Conservation (phyloP, 2,329 filamentous ascomycete genomes). For the Aspergillus sp. region DNA sequence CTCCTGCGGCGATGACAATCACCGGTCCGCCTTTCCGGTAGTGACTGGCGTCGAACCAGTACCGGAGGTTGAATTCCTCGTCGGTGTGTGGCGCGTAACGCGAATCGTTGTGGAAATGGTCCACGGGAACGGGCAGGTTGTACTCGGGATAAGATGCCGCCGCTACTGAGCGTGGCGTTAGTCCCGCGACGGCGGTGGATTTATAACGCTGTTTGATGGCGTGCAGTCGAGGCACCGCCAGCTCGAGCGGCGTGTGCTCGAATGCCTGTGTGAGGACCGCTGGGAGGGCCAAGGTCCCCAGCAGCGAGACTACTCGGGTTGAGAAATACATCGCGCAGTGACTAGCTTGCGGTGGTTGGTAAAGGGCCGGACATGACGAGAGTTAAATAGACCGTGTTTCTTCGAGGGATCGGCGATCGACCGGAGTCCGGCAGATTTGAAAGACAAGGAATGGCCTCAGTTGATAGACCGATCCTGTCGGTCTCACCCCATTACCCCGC, state of each 20-base stretch:
- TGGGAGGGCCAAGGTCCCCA: background rate
- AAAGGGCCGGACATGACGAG: background rate
- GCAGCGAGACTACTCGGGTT: background rate
- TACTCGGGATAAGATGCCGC: slow-evolving; percentile 33
- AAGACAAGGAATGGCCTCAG: no score
- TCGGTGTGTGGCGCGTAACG: slow-evolving; percentile 74
- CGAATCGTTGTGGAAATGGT: slow-evolving; percentile 81
- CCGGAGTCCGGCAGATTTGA: background rate
- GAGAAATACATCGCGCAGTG: background rate
- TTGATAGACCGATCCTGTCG: background rate
- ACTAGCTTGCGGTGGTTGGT: background rate
- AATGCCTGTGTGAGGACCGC: background rate
- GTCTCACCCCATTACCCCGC: background rate
- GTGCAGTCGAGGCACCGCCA: background rate
- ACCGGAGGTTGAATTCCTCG: slow-evolving; percentile 68
- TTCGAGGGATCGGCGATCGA: background rate
- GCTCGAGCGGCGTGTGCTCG: background rate
- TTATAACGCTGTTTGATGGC: background rate
- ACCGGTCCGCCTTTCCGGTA: slow-evolving; percentile 79
- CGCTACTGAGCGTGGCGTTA: background rate
- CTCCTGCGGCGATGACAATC: slow-evolving; percentile 72
- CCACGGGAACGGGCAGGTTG: slow-evolving; percentile 61
- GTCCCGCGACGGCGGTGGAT: background rate
- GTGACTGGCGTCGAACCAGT: slow-evolving; percentile 78
- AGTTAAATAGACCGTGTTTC: background rate